Percentiles rank a stretch among this genome's conserved stretches.
Conservation (phyloP, 73 alveolate genomes). For the Tetrahymena elliotti region DNA sequence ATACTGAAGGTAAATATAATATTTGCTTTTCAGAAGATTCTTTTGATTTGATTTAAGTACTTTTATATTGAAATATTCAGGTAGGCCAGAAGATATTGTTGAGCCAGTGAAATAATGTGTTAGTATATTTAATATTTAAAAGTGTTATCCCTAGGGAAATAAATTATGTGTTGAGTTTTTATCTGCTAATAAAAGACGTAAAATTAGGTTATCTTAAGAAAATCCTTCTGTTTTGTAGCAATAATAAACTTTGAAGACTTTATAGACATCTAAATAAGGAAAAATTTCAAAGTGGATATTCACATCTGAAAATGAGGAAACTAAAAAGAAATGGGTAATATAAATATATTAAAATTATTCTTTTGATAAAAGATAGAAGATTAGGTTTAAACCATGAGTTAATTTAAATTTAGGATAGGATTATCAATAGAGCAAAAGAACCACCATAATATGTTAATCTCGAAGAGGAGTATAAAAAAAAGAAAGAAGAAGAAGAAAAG, state of each 20-base stretch:
- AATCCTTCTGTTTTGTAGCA: background rate
- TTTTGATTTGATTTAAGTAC: too few relatives aligned
- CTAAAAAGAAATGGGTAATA: background rate
- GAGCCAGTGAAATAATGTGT: background rate
- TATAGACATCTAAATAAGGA: background rate
- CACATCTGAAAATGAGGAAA: background rate
- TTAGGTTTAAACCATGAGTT: background rate
- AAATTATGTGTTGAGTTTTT: background rate
- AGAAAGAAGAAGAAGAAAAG: background rate
- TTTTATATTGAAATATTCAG: background rate
- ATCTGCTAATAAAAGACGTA: background rate
- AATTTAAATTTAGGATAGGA: background rate
- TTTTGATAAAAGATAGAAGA: too few relatives aligned
- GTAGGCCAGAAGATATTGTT: background rate
- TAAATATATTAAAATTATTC: too few relatives aligned
- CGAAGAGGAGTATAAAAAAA: background rate
- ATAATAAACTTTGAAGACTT: background rate
- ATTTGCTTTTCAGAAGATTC: too few relatives aligned
- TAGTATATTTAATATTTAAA: background rate
- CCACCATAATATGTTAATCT: background rate
- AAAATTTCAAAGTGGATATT: background rate
- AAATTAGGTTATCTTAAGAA: background rate
- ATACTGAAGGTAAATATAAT: background rate
- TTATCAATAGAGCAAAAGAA: background rate
- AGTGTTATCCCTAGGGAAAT: background rate